Evolutionary conservation across 2,329 filamentous ascomycete genomes (phyloP), one percentile per base, ranked within the genome.

Genomic region (Hypoxylon sp.): DNA sequence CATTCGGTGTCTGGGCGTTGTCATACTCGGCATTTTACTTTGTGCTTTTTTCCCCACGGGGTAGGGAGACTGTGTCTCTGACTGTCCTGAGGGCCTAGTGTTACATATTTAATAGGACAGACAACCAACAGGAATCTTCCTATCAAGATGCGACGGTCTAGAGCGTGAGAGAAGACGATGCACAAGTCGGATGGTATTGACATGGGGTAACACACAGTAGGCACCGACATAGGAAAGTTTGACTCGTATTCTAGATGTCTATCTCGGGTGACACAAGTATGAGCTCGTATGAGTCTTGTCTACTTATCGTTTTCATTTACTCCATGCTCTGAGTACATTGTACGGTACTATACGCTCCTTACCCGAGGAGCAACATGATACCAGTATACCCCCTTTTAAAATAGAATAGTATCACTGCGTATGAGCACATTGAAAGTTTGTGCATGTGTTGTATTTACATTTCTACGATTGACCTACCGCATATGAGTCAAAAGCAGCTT

Each of bases 11-110:
- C 44, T 55, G 42, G 40, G 27, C 49, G 40, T 17, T 48, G 51
- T 61, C 57, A 46, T 59, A 59, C 59, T 61, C 50, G 54, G 63
- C 60, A 63, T 30, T 51, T 66, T 57, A 50, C 37, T 35, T 10
- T 59, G 30, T 17, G 27, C 10, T 13, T 48, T 30, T 69, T 69
- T 66, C 66, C 66, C 66, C 66, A 64, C 51, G 66, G 66, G 66
- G 66, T 54, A 58, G 14, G 31, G 44, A 64, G 30, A 44, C 48
- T 40, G 46, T 61, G 27, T 22, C 33, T 37, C 51, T 33, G 40
- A 7, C n/a, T 17, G 25, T 30, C 53, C 44, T 40, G 22, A 14
- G 30, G 7, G 25, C 6, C 10, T 13, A 13, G 49, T 61, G 33
- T 44, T 22, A 51, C 35, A 40, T 13, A 14, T 17, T 53, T 3